phyloP scores from a whole-genome alignment of 1,284 basidiomycete species.

The Limonomyces culmigenus region DNA sequence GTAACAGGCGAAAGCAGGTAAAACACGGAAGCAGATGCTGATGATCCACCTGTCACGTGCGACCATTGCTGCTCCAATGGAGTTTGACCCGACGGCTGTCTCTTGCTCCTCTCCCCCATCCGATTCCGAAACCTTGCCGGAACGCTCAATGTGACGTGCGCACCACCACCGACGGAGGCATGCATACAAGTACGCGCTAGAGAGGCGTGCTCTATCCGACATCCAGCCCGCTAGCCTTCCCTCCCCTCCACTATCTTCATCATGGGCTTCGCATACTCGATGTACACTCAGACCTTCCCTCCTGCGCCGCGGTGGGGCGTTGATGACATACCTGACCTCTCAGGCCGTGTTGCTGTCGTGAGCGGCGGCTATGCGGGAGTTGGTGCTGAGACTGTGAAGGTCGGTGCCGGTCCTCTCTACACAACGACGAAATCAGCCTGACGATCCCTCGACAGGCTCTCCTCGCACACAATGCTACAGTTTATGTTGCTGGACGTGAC shows the following conservation, averaged over 20 bases:
- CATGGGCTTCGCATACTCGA: too few relatives aligned
- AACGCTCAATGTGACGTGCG: neutral
- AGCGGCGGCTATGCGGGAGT: conserved; percentile 11
- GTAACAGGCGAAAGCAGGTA: too few relatives aligned
- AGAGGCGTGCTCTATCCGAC: too few relatives aligned
- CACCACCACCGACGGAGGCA: too few relatives aligned
- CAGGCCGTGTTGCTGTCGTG: conserved; percentile 1
- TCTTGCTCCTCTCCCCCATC: too few relatives aligned
- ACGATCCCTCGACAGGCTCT: conserved; percentile 14
- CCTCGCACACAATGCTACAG: conserved; percentile 27
- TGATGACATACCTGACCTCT: conserved; percentile 10
- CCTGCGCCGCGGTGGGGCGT: conserved; percentile 5
- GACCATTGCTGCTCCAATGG: too few relatives aligned
- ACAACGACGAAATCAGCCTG: neutral
- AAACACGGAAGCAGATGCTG: too few relatives aligned
- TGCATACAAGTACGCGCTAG: too few relatives aligned
- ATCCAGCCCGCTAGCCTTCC: too few relatives aligned
- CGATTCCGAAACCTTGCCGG: neutral
- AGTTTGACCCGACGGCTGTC: too few relatives aligned
- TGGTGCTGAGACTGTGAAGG: conserved; percentile 11
- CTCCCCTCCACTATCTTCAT: too few relatives aligned
- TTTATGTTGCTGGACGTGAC: conserved; percentile 28
- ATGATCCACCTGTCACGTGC: too few relatives aligned
- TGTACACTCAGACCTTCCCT: conserved; percentile 5
- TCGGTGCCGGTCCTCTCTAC: conserved; percentile 3